A percentile compares a stretch with the other conserved stretches of the same genome.
phyloP scores from a whole-genome alignment of 1,284 basidiomycete genomes.

The Cryptococcus sp. region DNA sequence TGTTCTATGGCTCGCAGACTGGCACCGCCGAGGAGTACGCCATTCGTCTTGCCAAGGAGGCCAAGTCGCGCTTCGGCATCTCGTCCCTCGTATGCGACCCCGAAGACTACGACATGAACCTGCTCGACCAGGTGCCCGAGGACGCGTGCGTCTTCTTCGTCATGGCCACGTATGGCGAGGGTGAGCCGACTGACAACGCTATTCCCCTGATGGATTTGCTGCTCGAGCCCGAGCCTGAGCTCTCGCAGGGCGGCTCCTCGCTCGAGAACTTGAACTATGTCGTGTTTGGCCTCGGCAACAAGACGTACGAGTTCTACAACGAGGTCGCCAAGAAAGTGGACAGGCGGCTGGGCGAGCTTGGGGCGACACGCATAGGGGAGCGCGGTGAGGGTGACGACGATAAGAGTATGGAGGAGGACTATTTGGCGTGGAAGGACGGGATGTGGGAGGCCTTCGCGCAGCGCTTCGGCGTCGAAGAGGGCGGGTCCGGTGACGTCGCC shows the following conservation, averaged over 20 bases:
- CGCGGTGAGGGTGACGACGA: slow-evolving; percentile 97
- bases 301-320: slow-evolving; percentile 95
- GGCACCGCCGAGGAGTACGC: slow-evolving; percentile 96
- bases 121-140: slow-evolving; percentile 83
- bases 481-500: slow-evolving; percentile 88
- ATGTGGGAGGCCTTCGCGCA: slow-evolving; percentile 89
- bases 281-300: slow-evolving; percentile 91
- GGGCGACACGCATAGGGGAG: slow-evolving; percentile 81
- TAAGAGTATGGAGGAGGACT: slow-evolving; percentile 99
- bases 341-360: slow-evolving; percentile 68
- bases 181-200: slow-evolving; percentile 98
- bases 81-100: slow-evolving; percentile 91
- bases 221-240: slow-evolving; percentile 78
- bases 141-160: slow-evolving; percentile 81
- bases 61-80: slow-evolving; percentile 87
- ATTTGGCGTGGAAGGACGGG: slow-evolving; percentile 97
- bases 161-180: slow-evolving; percentile 97
- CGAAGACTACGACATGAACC: slow-evolving; percentile 96
- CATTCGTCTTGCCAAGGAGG: slow-evolving; percentile 87
- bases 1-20: slow-evolving; percentile 95
- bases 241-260: slow-evolving; percentile 62
- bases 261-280: slow-evolving; percentile 91
- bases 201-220: slow-evolving; percentile 90
- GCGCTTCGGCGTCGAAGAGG: slow-evolving; percentile 85
- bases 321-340: slow-evolving; percentile 81